Base-by-base conservation (phyloP, 257 asterid genomes). In the Solanum paucissectum region DNA sequence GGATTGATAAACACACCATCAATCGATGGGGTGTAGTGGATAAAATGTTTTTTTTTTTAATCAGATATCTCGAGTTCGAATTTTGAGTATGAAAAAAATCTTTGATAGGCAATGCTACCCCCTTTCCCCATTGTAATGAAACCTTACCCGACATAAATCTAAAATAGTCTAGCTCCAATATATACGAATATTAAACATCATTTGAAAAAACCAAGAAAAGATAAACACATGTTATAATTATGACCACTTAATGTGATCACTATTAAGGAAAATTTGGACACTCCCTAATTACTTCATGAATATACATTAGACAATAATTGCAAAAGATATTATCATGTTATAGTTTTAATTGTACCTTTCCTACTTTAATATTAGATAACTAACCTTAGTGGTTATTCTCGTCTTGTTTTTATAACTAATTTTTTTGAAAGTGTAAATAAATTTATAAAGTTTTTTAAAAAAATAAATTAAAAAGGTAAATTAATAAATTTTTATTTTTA, bases 1-100 rank as follows among this genome's bases (percentile, higher is more conserved):
- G 20, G 1, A 73, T 36, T n/a, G 20, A 10, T 20, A 9, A 33
- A 34, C 46, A 2, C 29, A 36, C 29, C 4, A 55, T 55, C n/a
- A 18, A 52, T 2, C 1, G 3, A 52, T 7, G 10, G n/a, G n/a
- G n/a, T 18, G 62, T 16, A 16, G 23, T 16, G 9, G 9, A 52
- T 52, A 16, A 52, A 52, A 16, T 16, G 1, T n/a, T 16, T 16
- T 52, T 0, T 52, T 0, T 1, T 52, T 52, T 16, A 16, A 52
- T 52, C 0, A 52, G 23, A 52, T 52, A 16, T 2, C 6, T 52
- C 0, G 0, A 52, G 1, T 52, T 52, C 2, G 1, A 52, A 0
- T 49, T 0, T 5, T 14, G 20, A 46, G 20, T 46, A 4, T 46
- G 3, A 4, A 44, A 40, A 49, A 49, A 49, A 49, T 14, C 8